phyloP scores from a whole-genome alignment of 176 grass and related monocot species.

The Zea luxurians region DNA sequence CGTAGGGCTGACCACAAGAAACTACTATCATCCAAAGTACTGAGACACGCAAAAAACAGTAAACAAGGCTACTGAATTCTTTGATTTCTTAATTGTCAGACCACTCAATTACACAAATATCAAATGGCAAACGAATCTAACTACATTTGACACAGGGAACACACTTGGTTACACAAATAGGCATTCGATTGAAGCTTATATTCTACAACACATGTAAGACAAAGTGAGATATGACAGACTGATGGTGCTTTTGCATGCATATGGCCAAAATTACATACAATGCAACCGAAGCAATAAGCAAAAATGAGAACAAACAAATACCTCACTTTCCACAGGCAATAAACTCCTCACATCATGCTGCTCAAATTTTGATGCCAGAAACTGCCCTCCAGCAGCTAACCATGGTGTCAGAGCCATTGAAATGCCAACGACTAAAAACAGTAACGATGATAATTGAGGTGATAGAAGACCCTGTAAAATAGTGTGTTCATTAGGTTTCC shows the following conservation, averaged over 20 bases:
- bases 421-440: conserved; percentile 96
- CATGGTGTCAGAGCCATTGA: conserved; percentile 98
- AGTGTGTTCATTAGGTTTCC: conserved; percentile 24
- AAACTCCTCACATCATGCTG: conserved; percentile 98
- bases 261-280: neutral
- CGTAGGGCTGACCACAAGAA: conserved; percentile 9
- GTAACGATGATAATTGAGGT: conserved; percentile 77
- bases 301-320: conserved; percentile 35
- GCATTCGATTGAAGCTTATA: conserved; percentile 2
- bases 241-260: neutral
- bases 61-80: conserved; percentile 15
- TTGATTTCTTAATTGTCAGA: conserved; percentile 25
- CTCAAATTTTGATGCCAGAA: conserved; percentile 94
- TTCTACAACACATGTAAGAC: conserved; percentile 3
- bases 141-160: conserved; percentile 28
- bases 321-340: conserved; percentile 96
- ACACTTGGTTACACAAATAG: neutral
- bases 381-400: conserved; percentile 88
- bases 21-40: neutral
- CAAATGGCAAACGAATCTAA: neutral
- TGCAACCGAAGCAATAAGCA: neutral
- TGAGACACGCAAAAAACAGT: neutral
- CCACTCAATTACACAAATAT: conserved; percentile 6
- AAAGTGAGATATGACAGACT: conserved; percentile 17
- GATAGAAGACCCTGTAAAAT: conserved; percentile 85